phyloP scores from a whole-genome alignment of 768 basidiomycete species.

The Amanita fuliginea region DNA sequence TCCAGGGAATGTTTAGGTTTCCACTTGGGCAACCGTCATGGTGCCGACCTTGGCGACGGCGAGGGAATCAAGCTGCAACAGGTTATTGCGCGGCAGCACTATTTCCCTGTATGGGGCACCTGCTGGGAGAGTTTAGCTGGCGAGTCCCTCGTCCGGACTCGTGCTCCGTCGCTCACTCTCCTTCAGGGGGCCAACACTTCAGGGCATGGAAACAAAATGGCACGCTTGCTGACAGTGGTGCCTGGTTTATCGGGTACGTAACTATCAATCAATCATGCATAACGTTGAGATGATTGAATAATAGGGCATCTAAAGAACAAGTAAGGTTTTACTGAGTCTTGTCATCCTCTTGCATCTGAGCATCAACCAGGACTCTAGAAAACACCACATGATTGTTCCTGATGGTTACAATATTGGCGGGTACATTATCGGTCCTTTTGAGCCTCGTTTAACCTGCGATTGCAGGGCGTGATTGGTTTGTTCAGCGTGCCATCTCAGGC shows the following conservation, averaged over 20 bases:
- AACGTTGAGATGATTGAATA: not conserved
- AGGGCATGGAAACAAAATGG: conserved; percentile 88
- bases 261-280: not conserved
- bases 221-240: conserved; percentile 54
- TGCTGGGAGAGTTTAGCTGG: conserved; percentile 83
- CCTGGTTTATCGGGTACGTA: conserved; percentile 77
- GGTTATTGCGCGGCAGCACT: conserved; percentile 68
- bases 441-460: not conserved
- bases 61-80: conserved; percentile 58
- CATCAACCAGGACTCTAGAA: conserved; percentile 34
- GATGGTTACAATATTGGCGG: conserved; percentile 65
- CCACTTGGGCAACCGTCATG: conserved; percentile 64
- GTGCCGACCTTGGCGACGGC: conserved; percentile 79
- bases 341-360: conserved; percentile 4
- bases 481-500: conserved; percentile 51
- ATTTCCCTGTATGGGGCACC: conserved; percentile 69
- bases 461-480: conserved; percentile 65
- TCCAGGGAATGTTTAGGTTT: conserved; percentile 75
- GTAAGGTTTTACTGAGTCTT: conserved; percentile 16
- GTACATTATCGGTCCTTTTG: not conserved
- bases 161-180: conserved; percentile 1
- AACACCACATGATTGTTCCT: conserved; percentile 62
- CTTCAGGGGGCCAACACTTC: conserved; percentile 75
- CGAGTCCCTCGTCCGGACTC: conserved; percentile 10
- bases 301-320: conserved; percentile 66